Percentiles rank a stretch among this genome's conserved stretches.
These are phyloP conservation scores for Penicillium coffeae DNA, from an alignment of 495 filamentous ascomycete species.

Conservation along the genomic window DNA sequence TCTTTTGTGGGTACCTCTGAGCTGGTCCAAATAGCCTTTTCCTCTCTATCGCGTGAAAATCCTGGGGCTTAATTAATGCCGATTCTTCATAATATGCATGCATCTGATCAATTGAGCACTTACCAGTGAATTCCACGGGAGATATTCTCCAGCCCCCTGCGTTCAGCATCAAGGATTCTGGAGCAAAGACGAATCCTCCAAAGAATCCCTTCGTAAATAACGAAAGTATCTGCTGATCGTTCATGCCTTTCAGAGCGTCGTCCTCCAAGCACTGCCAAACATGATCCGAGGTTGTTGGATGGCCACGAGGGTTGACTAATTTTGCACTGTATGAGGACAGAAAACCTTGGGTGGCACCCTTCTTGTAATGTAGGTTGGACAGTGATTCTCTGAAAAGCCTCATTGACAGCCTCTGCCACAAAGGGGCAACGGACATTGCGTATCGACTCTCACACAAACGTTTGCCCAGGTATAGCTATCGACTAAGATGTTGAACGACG, in stretches of 20 bases:
- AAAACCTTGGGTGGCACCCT: not conserved
- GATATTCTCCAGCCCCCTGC: not conserved
- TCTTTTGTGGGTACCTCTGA: not conserved
- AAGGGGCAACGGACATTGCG: not conserved
- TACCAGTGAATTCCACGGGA: not conserved
- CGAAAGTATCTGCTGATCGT: not conserved
- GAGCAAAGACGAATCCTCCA: not conserved
- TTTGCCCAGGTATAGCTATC: no score
- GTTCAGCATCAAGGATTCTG: not conserved
- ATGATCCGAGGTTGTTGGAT: conserved; percentile 1
- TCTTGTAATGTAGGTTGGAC: not conserved
- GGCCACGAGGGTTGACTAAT: not conserved
- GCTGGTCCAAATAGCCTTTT: not conserved
- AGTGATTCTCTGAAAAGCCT: not conserved
- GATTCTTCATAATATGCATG: no score
- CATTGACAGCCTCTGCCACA: not conserved
- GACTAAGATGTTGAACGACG: no score
- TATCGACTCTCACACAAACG: no score
- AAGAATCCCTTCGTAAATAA: not conserved
- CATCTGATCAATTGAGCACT: no score
- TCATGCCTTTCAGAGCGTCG: not conserved
- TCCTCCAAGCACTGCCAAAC: not conserved
- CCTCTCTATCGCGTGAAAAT: not conserved
- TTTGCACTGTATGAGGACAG: not conserved
- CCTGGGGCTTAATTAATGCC: not conserved